Evolutionary conservation across 75 land plant species (phyloP).

Genomic region (Picea sitchensis): DNA sequence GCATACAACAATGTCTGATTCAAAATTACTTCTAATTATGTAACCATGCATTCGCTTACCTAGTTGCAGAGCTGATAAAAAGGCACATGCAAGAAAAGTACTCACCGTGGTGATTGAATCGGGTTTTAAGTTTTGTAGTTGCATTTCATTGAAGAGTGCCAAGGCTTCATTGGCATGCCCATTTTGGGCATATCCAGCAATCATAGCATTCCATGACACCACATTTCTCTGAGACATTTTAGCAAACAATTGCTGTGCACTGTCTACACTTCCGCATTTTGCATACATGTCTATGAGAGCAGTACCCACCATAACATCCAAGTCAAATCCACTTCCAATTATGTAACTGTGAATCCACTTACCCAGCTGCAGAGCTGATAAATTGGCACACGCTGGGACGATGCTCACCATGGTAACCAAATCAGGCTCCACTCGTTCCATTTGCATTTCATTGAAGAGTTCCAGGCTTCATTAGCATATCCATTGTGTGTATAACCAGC

Average conservation of each 20-base stretch:
- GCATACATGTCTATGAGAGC: conserved; percentile 45
- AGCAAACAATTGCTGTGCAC: conserved; percentile 28
- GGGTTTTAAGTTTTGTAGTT: conserved; percentile 12
- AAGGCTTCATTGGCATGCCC: conserved; percentile 29
- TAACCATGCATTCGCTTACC: conserved; percentile 32
- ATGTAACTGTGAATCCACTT: conserved; percentile 25
- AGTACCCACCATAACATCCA: conserved; percentile 28
- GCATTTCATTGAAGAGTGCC: conserved; percentile 28
- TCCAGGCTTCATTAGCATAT: conserved; percentile 11
- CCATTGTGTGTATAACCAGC: conserved; percentile 25
- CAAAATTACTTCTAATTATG: conserved; percentile 10
- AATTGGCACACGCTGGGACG: conserved; percentile 24
- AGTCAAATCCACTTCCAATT: conserved; percentile 15
- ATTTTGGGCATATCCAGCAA: conserved; percentile 28
- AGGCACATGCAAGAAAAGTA: conserved; percentile 23
- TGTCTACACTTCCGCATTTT: conserved; percentile 29
- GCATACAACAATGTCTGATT: conserved; percentile 12
- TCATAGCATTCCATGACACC: conserved; percentile 46
- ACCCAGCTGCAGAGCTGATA: conserved; percentile 17
- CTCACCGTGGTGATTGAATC: conserved; percentile 23
- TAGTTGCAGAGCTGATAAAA: conserved; percentile 16
- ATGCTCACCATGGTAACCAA: conserved; percentile 15
- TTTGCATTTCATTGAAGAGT: conserved; percentile 18
- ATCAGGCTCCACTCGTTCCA: conserved; percentile 22
- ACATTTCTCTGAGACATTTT: conserved; percentile 23